These are phyloP conservation scores for Vitis rotundifolia DNA, from an alignment of 164 flowering plant species.

Conservation along the genomic window DNA sequence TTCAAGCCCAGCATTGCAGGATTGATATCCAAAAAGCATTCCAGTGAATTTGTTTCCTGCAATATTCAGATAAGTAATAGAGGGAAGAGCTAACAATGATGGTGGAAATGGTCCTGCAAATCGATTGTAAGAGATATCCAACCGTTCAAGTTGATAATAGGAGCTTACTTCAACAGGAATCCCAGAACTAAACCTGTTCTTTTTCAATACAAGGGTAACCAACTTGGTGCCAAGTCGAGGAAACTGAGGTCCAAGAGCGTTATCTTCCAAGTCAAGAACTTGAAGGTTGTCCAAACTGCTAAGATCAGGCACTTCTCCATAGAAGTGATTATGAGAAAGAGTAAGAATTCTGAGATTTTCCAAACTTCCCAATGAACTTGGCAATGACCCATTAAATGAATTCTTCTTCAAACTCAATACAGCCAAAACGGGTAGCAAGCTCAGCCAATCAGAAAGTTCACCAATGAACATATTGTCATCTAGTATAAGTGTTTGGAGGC, in stretches of 20 bases:
- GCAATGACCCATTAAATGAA: constrained; percentile 62
- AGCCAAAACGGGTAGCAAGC: constrained; percentile 50
- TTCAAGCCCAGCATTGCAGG: constrained; percentile 62
- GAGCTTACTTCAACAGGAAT: constrained; percentile 64
- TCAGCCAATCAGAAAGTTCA: constrained; percentile 55
- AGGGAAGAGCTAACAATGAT: constrained; percentile 67
- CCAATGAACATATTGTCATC: constrained; percentile 79
- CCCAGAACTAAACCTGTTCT: constrained; percentile 73
- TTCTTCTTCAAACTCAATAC: constrained; percentile 83
- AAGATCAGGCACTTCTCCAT: constrained; percentile 82
- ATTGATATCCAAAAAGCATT: constrained; percentile 53
- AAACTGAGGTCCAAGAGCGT: constrained; percentile 71
- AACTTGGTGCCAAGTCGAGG: constrained; percentile 66
- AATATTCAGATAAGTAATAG: constrained; percentile 62
- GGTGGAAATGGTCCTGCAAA: constrained; percentile 79
- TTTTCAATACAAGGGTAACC: constrained; percentile 57
- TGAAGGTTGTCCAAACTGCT: constrained; percentile 82
- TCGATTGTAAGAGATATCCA: constrained; percentile 79
- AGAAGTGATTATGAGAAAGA: constrained; percentile 66
- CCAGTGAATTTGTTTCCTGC: constrained; percentile 80
- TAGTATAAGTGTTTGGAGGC: constrained; percentile 74
- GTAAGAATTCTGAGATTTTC: constrained; percentile 68
- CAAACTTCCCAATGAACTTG: constrained; percentile 52
- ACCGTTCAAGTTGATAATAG: constrained; percentile 59
- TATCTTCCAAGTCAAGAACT: constrained; percentile 76